Evolutionary conservation across 345 rosid species (phyloP).

Genomic region (Geranium brycei): DNA sequence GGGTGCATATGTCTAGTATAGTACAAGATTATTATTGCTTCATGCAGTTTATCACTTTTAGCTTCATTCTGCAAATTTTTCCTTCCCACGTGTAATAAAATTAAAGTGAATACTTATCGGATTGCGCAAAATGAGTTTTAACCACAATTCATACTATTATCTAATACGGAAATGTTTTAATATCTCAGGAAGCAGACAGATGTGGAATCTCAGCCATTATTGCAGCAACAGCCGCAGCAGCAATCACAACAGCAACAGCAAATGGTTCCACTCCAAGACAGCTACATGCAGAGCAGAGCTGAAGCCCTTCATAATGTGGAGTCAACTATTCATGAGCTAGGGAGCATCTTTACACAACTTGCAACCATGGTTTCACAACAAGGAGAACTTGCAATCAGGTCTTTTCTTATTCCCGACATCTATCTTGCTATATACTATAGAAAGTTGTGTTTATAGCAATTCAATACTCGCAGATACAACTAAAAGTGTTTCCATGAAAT

Average conservation of each 20-base stretch:
- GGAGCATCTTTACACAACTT: constrained; percentile 26
- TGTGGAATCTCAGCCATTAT: constrained; percentile 39
- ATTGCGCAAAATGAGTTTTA: too few species aligned
- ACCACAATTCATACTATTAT: too few species aligned
- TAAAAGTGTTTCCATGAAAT: too few species aligned
- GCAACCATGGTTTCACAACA: constrained; percentile 34
- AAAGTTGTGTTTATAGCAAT: too few species aligned
- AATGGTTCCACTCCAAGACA: constrained; percentile 51
- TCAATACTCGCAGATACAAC: too few species aligned
- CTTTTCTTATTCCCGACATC: background rate
- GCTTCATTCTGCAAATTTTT: too few species aligned
- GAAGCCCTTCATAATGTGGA: constrained; percentile 60
- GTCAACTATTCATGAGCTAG: constrained; percentile 47
- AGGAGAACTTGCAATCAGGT: constrained; percentile 41
- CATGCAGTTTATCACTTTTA: too few species aligned
- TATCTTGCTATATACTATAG: too few species aligned
- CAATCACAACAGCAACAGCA: constrained; percentile 41
- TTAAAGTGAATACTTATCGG: too few species aligned
- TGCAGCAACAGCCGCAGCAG: constrained; percentile 21
- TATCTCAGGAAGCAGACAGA: constrained; percentile 32
- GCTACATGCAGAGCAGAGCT: constrained; percentile 64
- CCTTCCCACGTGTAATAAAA: too few species aligned
- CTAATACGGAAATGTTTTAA: too few species aligned
- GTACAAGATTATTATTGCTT: constrained; percentile 6
- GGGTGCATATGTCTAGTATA: constrained; percentile 39